Conservation (phyloP, 129 eudicot species). For the Silybum marianum region DNA sequence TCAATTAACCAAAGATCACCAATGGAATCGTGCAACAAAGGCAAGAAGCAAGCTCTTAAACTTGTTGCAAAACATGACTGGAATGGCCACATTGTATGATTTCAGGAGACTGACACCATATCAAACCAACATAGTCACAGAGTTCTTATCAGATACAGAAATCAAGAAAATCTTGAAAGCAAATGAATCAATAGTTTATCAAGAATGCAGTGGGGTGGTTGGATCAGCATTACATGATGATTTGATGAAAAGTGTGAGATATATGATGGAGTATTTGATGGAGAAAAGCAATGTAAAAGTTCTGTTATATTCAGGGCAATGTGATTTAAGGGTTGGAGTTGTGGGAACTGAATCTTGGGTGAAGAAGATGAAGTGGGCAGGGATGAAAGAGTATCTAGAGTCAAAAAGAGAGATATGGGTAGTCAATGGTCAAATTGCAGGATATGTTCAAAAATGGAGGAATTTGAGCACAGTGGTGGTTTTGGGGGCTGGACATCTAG, state of each 20-base stretch:
- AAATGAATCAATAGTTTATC: conserved; percentile 33
- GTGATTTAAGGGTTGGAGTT: conserved; percentile 65
- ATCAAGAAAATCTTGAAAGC: conserved; percentile 53
- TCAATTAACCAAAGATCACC: conserved; percentile 14
- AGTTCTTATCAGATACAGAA: conserved; percentile 40
- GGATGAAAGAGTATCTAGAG: conserved; percentile 37
- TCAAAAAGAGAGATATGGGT: conserved; percentile 70
- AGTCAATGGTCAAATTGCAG: conserved; percentile 57
- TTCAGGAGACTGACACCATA: conserved; percentile 57
- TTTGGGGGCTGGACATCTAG: conserved; percentile 72
- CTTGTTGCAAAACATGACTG: conserved; percentile 49
- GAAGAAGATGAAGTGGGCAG: conserved; percentile 65
- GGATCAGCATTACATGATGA: conserved; percentile 46
- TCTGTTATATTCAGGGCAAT: conserved; percentile 62
- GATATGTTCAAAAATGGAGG: conserved; percentile 67
- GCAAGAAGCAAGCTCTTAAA: conserved; percentile 36
- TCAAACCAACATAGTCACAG: conserved; percentile 32
- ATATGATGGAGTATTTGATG: conserved; percentile 65
- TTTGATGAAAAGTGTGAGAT: conserved; percentile 78
- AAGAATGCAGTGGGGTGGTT: conserved; percentile 48
- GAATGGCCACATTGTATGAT: conserved; percentile 60
- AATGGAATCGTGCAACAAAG: conserved; percentile 66
- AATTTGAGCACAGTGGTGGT: conserved; percentile 59
- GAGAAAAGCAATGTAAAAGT: conserved; percentile 49
- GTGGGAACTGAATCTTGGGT: conserved; percentile 67